Evolutionary conservation across 768 basidiomycete genomes (phyloP).

Genomic region (Russula ochroleuca): DNA sequence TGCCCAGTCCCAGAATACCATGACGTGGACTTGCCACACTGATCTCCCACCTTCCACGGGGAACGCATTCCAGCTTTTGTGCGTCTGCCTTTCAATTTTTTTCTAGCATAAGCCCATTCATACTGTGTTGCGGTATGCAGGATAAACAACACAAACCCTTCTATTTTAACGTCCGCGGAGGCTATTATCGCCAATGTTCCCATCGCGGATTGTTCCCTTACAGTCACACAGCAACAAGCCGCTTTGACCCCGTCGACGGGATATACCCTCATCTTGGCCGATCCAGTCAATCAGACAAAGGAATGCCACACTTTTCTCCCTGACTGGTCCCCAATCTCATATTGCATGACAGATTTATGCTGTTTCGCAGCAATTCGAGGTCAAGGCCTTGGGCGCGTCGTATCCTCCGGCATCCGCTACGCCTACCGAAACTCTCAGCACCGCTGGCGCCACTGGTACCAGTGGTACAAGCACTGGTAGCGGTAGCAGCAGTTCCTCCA

Average conservation of each 20-base stretch:
- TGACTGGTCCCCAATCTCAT: constrained; percentile 2
- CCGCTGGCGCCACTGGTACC: constrained; percentile 11
- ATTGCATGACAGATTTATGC: constrained; percentile 48
- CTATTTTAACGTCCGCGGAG: constrained; percentile 40
- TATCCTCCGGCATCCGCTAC: constrained; percentile 45
- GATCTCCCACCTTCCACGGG: constrained; percentile 32
- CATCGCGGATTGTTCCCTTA: constrained; percentile 57
- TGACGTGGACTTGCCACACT: constrained; percentile 53
- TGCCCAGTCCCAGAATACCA: constrained; percentile 49
- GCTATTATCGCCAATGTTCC: constrained; percentile 49
- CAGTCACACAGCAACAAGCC: constrained; percentile 46
- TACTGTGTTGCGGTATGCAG: constrained; percentile 31
- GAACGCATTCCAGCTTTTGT: constrained; percentile 35
- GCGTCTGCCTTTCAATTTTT: background rate
- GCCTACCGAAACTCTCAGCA: constrained; percentile 28
- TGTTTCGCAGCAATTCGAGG: constrained; percentile 51
- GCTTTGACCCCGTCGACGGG: constrained; percentile 40
- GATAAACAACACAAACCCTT: constrained; percentile 42
- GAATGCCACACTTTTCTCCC: constrained; percentile 39
- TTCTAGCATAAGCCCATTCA: constrained; percentile 22
- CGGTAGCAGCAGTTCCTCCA: background rate
- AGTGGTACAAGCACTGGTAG: background rate
- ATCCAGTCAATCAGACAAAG: constrained; percentile 47
- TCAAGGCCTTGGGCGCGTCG: constrained; percentile 51
- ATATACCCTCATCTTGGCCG: constrained; percentile 50